A percentile compares a stretch with the other conserved stretches of the same genome.
These are phyloP conservation scores for Coleophoma cylindrospora DNA, from an alignment of 2,329 filamentous ascomycete species.

Conservation along the genomic window DNA sequence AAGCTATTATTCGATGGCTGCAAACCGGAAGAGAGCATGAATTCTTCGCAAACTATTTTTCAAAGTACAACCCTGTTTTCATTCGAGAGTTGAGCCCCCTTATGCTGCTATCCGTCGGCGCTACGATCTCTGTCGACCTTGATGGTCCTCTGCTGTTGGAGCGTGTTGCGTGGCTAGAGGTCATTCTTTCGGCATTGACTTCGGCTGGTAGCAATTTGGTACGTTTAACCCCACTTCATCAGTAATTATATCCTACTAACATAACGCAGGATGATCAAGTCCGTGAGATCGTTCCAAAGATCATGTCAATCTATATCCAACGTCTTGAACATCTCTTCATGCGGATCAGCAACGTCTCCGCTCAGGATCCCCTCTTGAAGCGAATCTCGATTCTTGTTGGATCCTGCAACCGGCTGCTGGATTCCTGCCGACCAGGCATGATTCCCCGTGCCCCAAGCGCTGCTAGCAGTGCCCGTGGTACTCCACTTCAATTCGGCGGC, in stretches of 20 bases:
- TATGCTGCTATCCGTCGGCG: slow-evolving; percentile 58
- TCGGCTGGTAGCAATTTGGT: slow-evolving; percentile 26
- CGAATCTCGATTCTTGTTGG: slow-evolving; percentile 39
- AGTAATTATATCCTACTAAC: slow-evolving; percentile 18
- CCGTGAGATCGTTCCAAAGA: slow-evolving; percentile 49
- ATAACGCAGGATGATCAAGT: slow-evolving; percentile 45
- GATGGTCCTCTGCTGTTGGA: slow-evolving; percentile 45
- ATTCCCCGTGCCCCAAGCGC: slow-evolving; percentile 1
- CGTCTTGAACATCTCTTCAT: slow-evolving; percentile 48
- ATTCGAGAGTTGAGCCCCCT: slow-evolving; percentile 55
- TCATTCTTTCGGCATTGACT: slow-evolving; percentile 48
- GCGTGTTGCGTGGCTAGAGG: slow-evolving; percentile 56
- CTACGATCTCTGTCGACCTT: slow-evolving; percentile 56
- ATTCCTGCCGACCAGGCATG: slow-evolving; percentile 11
- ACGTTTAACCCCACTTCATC: slow-evolving; percentile 9
- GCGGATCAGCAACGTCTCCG: slow-evolving; percentile 41
- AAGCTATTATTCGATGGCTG: slow-evolving; percentile 62
- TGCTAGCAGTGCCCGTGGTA: neutral
- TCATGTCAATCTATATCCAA: slow-evolving; percentile 48
- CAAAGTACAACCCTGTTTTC: slow-evolving; percentile 44
- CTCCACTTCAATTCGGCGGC: neutral
- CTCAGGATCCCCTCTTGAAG: slow-evolving; percentile 42
- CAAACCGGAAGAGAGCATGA: slow-evolving; percentile 58
- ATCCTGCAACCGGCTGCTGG: slow-evolving; percentile 23
- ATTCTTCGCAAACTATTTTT: slow-evolving; percentile 53